Evolutionary conservation across 768 basidiomycete species (phyloP), one percentile per base, ranked within the genome.

Genomic region (Cubamyces sp.): DNA sequence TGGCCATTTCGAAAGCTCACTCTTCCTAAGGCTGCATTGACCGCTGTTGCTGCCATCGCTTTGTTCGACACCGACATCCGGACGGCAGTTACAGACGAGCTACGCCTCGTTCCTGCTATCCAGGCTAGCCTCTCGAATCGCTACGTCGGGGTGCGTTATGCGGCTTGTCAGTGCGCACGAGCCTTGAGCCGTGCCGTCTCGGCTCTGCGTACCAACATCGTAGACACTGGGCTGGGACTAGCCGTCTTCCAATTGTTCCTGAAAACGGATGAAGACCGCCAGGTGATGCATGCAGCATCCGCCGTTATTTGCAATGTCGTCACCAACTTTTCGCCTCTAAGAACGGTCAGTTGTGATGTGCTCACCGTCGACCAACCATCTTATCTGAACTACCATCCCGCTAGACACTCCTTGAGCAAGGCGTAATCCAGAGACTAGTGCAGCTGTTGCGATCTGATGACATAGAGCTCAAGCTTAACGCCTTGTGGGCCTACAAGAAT

Each of bases 401-500:
- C 40, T 1, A 92, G 87, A 80, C 80, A 7, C 82, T 91, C 60
- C 74, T 95, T 15, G 83, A 86, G 34, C 79, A 89, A 60, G 90
- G 88, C 0, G 76, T 91, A 0, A 79, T 95, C 57, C 76, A 82
- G 1, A 76, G 90, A 1, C 77, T 96, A 9, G 82, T 87, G 28
- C 77, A 82, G 51, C 75, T 94, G 1, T 73, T 89, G 3, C 72
- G 76, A 26, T 77, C 77, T 8, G 77, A 77, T 0, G 86, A 92
- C 61, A 77, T 81, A 9, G 79, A 81, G 0, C 76, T 94, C 7
- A 78, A 84, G 7, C 71, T 89, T 28, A 93, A 86, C 64, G 85
- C 89, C 0, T 70, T 96, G n/a, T 96, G 94, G 94, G 90, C 89
- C 0, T 74, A 95, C 39, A 94, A 92, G 73, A 97, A 96, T 68